Conservation (phyloP, 495 filamentous ascomycete species). For the Penicillium robsamsonii region DNA sequence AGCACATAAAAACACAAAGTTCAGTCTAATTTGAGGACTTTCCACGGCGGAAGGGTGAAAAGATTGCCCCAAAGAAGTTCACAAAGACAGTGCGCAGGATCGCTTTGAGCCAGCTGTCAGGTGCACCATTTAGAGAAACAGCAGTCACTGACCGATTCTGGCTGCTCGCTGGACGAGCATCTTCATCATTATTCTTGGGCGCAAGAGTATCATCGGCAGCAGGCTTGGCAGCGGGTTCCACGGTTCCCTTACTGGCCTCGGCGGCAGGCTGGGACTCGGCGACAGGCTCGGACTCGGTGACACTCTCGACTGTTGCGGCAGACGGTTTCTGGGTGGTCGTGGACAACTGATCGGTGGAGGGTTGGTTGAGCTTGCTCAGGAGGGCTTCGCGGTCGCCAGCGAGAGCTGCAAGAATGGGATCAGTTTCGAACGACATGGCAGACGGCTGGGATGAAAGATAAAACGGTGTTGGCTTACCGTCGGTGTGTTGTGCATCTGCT, state of each 20-base stretch:
- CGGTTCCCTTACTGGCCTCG: constrained; percentile 15
- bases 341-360: constrained; percentile 34
- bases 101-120: constrained; percentile 46
- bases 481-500: constrained; percentile 21
- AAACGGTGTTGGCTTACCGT: constrained; percentile 30
- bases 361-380: constrained; percentile 33
- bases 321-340: constrained; percentile 10
- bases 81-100: constrained; percentile 45
- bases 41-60: constrained; percentile 41
- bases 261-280: constrained; percentile 20
- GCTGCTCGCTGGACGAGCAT: constrained; percentile 41
- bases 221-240: constrained; percentile 15
- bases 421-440: constrained; percentile 34
- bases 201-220: constrained; percentile 19
- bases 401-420: constrained; percentile 39
- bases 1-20: constrained; percentile 14
- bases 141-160: constrained; percentile 48
- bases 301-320: constrained; percentile 12
- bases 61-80: constrained; percentile 42
- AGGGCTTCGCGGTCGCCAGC: constrained; percentile 41
- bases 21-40: constrained; percentile 30
- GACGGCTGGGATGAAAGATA: constrained; percentile 19
- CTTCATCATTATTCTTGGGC: constrained; percentile 33
- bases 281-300: constrained; percentile 20
- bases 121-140: constrained; percentile 43